These are phyloP conservation scores for Fusarium sp. DNA, from an alignment of 2,329 filamentous ascomycete genomes.

Conservation along the genomic window DNA sequence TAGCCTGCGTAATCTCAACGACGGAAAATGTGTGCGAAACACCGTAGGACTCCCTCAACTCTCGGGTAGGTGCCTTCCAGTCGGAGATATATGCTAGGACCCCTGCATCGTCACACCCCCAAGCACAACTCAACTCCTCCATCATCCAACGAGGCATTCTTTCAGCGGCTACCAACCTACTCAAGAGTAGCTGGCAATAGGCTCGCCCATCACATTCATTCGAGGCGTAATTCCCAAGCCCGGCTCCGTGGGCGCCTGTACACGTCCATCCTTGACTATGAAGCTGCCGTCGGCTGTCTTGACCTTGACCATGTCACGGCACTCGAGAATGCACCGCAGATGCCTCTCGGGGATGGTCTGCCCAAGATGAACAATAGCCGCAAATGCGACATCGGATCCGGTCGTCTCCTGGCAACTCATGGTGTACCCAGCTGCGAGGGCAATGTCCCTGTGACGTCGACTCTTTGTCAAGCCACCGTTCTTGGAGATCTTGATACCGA, in stretches of 20 bases:
- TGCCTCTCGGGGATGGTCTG: conserved; percentile 31
- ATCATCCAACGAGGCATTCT: background rate
- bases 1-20: background rate
- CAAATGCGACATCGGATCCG: conserved; percentile 32
- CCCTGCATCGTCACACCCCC: background rate
- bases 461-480: conserved; percentile 31
- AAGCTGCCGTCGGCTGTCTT: conserved; percentile 35
- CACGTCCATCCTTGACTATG: conserved; percentile 19
- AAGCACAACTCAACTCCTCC: background rate
- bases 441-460: conserved; percentile 32
- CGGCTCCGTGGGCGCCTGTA: conserved; percentile 26
- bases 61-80: background rate
- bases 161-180: background rate
- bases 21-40: background rate
- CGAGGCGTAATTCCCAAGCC: conserved; percentile 26
- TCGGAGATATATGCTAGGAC: background rate
- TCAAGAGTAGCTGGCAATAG: conserved; percentile 31
- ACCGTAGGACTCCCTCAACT: background rate
- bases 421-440: conserved; percentile 30
- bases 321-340: conserved; percentile 32
- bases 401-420: conserved; percentile 34
- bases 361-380: conserved; percentile 30
- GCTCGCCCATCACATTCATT: conserved; percentile 30
- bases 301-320: conserved; percentile 23
- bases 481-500: conserved; percentile 37